These are phyloP conservation scores for Geranomyces michiganensis DNA, from an alignment of 192 early-diverging fungal genomes.

Conservation along the genomic window DNA sequence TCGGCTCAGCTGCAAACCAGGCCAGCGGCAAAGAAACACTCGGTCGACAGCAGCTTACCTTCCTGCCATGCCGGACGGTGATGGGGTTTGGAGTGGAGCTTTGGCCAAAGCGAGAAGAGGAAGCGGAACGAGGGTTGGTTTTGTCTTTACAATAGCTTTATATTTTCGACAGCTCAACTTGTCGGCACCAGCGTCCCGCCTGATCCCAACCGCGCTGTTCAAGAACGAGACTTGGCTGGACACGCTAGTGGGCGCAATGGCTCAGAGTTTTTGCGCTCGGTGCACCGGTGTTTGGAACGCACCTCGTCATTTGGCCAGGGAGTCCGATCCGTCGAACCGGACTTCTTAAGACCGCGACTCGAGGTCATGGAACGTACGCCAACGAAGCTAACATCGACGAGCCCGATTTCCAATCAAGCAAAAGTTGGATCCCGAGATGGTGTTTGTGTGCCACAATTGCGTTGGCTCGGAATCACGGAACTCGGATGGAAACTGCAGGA, in stretches of 20 bases:
- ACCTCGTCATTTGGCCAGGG: constrained; percentile 15
- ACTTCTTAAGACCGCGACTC: constrained; percentile 29
- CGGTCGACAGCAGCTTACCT: too few species aligned
- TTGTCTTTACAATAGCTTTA: too few species aligned
- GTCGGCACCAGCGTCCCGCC: constrained; percentile 7
- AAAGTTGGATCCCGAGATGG: constrained; percentile 43
- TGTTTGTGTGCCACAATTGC: constrained; percentile 51
- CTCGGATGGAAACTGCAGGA: constrained; percentile 25
- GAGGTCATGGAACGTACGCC: constrained; percentile 49
- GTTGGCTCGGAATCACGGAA: constrained; percentile 43
- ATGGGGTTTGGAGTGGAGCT: too few species aligned
- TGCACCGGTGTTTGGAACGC: background rate
- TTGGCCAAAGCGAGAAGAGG: too few species aligned
- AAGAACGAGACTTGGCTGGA: background rate
- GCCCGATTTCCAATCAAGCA: constrained; percentile 55
- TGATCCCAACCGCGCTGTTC: constrained; percentile 6
- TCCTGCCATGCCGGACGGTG: too few species aligned
- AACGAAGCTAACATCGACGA: constrained; percentile 54
- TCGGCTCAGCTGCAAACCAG: too few species aligned
- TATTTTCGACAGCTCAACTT: too few species aligned
- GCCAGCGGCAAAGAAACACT: too few species aligned
- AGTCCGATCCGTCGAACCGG: background rate
- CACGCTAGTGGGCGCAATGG: background rate
- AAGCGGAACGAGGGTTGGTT: too few species aligned
- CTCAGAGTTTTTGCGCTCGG: background rate